Base-by-base conservation (phyloP, 2,329 filamentous ascomycete genomes). In the Penicillium occitanis region DNA sequence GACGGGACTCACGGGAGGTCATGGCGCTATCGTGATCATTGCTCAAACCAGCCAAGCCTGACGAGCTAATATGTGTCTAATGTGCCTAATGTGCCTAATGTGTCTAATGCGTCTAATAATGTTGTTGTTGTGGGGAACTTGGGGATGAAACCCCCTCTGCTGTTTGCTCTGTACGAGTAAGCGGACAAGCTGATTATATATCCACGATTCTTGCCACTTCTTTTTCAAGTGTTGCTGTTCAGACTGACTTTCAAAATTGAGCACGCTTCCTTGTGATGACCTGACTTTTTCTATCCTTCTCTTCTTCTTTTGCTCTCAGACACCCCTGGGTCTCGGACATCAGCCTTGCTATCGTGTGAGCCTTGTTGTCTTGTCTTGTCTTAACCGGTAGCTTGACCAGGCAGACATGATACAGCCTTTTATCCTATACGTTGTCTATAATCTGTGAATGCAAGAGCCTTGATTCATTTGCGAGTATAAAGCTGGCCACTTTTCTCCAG, bases 371-470 rank as follows among this genome's bases (percentile, higher is more conserved):
- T n/a, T 53, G 44, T 53, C 48, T 30, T 28, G 51, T 57, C 51
- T 35, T 22, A 33, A 57, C 53, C 57, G 40, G 57, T 46, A 30
- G 57, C 57, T 46, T 8, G 40, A 42, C 40, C 57, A 46, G 57
- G 57, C 57, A 60, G 57, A 60, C 22, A 60, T 60, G 57, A 60
- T 60, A 60, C 40, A 42, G 57, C 57, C 57, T 60, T 33, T n/a
- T 44, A 19, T 60, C 40, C 14, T 46, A 57, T 57, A 60, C 40
- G 37, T 30, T 44, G 8, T 35, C 3, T 40, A 14, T 37, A 37
- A 40, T 57, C 19, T 5, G 7, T 57, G 53, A 57, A 40, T 57
- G 53, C n/a, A 11, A 57, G 22, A 40, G 19, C 10, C 30, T n/a
- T 22, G n/a, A 8, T n/a, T 25, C 51, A 35, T 40, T 30, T 11